Base-by-base conservation (phyloP, 139 green algal species). In the Tetradesmus obliquus region DNA sequence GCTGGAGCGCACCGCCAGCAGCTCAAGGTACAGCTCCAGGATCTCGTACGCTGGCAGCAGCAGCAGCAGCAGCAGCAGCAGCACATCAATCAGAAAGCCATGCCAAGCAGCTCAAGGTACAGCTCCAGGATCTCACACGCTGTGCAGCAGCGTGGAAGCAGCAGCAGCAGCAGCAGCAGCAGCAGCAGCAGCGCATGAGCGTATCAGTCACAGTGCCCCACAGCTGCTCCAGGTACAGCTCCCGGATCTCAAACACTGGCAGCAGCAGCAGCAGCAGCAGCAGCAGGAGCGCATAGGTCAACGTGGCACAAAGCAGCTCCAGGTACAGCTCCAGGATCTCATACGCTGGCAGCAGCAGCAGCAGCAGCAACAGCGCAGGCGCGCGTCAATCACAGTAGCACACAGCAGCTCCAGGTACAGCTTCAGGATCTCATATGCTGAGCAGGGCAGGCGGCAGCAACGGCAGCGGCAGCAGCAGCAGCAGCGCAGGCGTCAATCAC, bases 261-360 rank as follows among this genome's bases (percentile, higher is more conserved):
- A 51, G 72, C 15, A 55, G 13, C 12, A 79, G 0, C 86, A 53
- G 12, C 55, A 88, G 19, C 45, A 86, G 80, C 80, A 60, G 5
- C 10, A 24, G 45, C 5, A 69, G 13, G 45, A 86, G 79, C 79
- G 32, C 32, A 45, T 45, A 45, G 32, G 32, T 45, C 32, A 45
- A 45, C 32, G 32, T 45, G 32, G 32, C 32, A 45, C 32, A 45
- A 82, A 99, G 88, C 80, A 99, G 95, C 95, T 99, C 97, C 17
- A 98, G 92, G 91, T 98, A 99, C 55, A 99, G 93, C 94, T 99
- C 97, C 81, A 99, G 90, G 1, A 98, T 95, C 20, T 99, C 97
- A 85, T 96, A 99, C 0, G 97, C 97, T 90, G 69, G 83, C 81
- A 86, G 79, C 24, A 57, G 1, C 81, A 66, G 1, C 81, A 66